Evolutionary conservation across 208 protist genomes (phyloP), one percentile per base, ranked within the genome.

Genomic region (Wallacemonas sp.): DNA sequence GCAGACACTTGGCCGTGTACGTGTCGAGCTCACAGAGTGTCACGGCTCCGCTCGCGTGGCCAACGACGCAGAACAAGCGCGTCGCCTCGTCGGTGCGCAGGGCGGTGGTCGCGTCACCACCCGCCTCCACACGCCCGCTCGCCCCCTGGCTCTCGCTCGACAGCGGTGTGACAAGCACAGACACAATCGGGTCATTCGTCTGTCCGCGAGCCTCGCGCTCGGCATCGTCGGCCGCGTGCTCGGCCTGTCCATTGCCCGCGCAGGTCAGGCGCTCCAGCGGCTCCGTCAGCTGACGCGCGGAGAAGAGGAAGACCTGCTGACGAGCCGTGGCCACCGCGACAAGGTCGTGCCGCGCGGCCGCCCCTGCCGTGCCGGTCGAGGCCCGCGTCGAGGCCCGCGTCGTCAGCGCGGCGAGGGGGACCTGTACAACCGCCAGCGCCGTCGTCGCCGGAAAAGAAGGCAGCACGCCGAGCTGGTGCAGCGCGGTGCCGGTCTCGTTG

Each of bases 111-210:
- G n/a, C n/a, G n/a, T n/a, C n/a, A n/a, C n/a, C n/a, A 41, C 14
- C 36, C 10, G 36, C 14, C 36, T 14, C 36, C 36, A 41, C 10
- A 41, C 36, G 36, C 50, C 5, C 63, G 36, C 57, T 33, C 22
- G 46, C 48, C 26, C 26, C 63, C n/a, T 70, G 61, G 23, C 55
- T 41, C 3, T 57, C 61, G 16, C 23, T 45, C 14, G 79, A 77
- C 41, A 95, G 73, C 55, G 84, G 86, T 8, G 89, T 95, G 39
- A 95, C 67, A 20, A 95, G 72, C 23, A 95, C 70, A 18, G 89
- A 92, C 12, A 76, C 72, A 71, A 95, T 92, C 1, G 57, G 57
- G 16, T 38, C 49, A 14, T 14, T 70, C 32, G 38, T 23, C 16
- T 44, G 16, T 4, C 28, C 31, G 61, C 14, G 36, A 18, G 20